These are phyloP conservation scores for Dictyostelium citrinum DNA, from an alignment of 78 protist genomes.

Conservation along the genomic window DNA sequence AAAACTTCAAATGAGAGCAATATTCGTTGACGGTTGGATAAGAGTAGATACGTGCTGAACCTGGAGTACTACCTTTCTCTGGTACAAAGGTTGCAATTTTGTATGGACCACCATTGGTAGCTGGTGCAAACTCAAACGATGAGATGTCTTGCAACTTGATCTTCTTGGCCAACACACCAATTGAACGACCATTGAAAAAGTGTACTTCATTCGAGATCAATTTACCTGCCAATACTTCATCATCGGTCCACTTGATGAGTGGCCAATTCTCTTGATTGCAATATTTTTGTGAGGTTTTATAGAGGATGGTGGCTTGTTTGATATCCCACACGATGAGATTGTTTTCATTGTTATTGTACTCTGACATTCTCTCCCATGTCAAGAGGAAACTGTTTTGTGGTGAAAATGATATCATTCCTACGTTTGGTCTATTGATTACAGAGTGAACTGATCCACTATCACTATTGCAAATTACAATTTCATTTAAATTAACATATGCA, in stretches of 20 bases:
- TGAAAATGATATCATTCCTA: conserved; percentile 53
- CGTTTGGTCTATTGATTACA: conserved; percentile 26
- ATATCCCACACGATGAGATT: conserved; percentile 56
- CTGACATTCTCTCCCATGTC: conserved; percentile 71
- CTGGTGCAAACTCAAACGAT: conserved; percentile 50
- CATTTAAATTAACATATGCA: conserved; percentile 38
- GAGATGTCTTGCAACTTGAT: conserved; percentile 21
- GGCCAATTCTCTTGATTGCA: conserved; percentile 55
- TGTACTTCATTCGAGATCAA: conserved; percentile 26
- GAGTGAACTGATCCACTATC: background rate
- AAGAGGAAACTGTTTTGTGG: conserved; percentile 58
- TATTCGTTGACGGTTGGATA: conserved; percentile 49
- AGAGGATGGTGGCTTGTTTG: background rate
- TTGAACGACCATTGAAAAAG: conserved; percentile 65
- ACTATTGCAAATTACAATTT: conserved; percentile 18
- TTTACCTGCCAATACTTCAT: conserved; percentile 62
- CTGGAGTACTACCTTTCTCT: conserved; percentile 35
- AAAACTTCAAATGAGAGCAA: conserved; percentile 37
- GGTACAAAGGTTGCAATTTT: conserved; percentile 54
- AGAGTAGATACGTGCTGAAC: conserved; percentile 22
- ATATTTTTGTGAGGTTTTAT: conserved; percentile 15
- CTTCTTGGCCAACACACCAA: conserved; percentile 56
- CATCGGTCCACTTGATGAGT: conserved; percentile 69
- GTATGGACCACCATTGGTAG: background rate
- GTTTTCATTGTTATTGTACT: conserved; percentile 40